Conservation (phyloP, 2,329 filamentous ascomycete genomes). For the Alternaria triticimaculans region DNA sequence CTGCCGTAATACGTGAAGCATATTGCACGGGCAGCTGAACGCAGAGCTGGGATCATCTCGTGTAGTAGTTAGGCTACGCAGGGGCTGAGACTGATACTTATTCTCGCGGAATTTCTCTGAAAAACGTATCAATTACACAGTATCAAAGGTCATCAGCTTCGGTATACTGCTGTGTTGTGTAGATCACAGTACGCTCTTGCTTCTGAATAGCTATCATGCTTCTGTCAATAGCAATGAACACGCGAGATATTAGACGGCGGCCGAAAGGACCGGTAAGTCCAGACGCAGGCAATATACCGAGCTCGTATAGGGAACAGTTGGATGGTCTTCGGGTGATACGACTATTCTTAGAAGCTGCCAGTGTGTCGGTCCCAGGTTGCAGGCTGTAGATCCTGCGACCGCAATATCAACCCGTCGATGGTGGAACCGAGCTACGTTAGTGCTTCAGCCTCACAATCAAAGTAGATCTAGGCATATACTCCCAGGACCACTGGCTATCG, state of each 20-base stretch:
- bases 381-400: conserved; percentile 5
- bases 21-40: conserved; percentile 30
- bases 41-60: conserved; percentile 9
- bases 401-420: conserved; percentile 33
- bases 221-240: background rate
- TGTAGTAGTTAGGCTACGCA: conserved; percentile 2
- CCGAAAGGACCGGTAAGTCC: conserved; percentile 1
- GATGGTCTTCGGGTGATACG: background rate
- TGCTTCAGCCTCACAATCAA: conserved; percentile 30
- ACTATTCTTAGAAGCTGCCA: conserved; percentile 16
- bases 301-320: background rate
- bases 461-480: background rate
- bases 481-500: background rate
- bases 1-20: conserved; percentile 25
- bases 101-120: too few relatives aligned
- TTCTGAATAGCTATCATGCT: background rate
- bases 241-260: background rate
- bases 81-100: background rate
- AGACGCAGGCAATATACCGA: conserved; percentile 13
- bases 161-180: background rate
- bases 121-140: background rate
- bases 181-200: background rate
- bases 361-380: conserved; percentile 12
- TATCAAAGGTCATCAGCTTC: background rate
- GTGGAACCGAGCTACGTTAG: conserved; percentile 18